Evolutionary conservation across 495 filamentous ascomycete species (phyloP).

Genomic region (Baudoinia panamericana): DNA sequence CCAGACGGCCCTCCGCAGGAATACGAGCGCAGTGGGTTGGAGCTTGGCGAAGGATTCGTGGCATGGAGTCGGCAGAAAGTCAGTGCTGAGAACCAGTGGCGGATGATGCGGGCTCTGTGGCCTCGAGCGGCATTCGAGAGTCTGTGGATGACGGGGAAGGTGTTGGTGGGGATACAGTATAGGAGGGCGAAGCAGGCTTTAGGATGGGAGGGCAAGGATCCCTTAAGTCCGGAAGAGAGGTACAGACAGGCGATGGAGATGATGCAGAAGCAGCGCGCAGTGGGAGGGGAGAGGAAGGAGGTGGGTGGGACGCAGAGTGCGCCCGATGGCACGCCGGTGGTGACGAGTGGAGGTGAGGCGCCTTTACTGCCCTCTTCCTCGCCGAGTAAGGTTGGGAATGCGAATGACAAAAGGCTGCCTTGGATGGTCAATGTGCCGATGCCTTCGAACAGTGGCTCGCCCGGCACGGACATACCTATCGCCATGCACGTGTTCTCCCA

Average conservation of each 20-base stretch:
- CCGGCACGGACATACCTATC: conserved; percentile 20
- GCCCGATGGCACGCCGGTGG: neutral
- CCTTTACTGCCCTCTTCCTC: no score
- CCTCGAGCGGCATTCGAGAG: conserved; percentile 29
- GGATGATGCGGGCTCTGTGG: conserved; percentile 30
- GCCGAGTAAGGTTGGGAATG: no score
- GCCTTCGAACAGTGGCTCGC: neutral
- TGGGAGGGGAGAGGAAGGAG: neutral
- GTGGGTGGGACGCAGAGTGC: conserved; percentile 3
- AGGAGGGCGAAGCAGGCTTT: conserved; percentile 17
- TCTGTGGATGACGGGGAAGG: conserved; percentile 5
- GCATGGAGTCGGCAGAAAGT: conserved; percentile 39
- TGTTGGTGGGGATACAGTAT: conserved; percentile 16
- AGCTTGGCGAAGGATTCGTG: conserved; percentile 41
- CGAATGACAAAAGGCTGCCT: neutral
- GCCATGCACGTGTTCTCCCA: conserved; percentile 41
- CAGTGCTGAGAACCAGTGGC: conserved; percentile 28
- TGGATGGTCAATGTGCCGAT: neutral
- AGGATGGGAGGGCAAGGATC: conserved; percentile 17
- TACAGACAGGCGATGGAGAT: conserved; percentile 7
- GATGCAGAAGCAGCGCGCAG: neutral
- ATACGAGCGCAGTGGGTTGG: conserved; percentile 48
- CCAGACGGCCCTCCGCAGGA: conserved; percentile 46
- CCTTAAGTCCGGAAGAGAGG: conserved; percentile 11
- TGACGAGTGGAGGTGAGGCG: no score